These are phyloP conservation scores for Ceratobasidium sp. DNA, from an alignment of 1,284 basidiomycete genomes.

Conservation along the genomic window DNA sequence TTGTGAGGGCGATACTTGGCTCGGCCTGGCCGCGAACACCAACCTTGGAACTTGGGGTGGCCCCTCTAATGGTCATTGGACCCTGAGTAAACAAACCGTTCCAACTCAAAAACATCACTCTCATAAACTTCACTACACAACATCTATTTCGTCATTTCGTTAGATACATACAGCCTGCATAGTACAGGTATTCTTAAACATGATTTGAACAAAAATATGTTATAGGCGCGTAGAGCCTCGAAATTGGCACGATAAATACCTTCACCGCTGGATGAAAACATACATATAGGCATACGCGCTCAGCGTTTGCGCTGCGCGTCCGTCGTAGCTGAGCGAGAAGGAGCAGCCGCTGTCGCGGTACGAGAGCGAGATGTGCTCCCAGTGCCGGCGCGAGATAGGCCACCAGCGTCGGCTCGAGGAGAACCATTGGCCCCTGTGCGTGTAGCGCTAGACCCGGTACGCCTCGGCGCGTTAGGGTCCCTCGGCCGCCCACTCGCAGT, in stretches of 20 bases:
- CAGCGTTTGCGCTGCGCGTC: constrained; percentile 43
- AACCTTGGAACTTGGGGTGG: constrained; percentile 34
- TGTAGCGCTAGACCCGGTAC: constrained; percentile 33
- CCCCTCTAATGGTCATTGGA: constrained; percentile 8
- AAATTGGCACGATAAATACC: constrained; percentile 41
- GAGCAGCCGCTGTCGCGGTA: constrained; percentile 7
- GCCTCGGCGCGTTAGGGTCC: constrained; percentile 26
- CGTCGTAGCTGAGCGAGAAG: constrained; percentile 21
- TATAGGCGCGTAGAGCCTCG: constrained; percentile 12
- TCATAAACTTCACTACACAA: constrained; percentile 30
- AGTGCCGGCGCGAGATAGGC: constrained; percentile 38
- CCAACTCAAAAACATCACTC: not conserved
- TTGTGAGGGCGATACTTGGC: constrained; percentile 19
- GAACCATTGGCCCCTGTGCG: constrained; percentile 23
- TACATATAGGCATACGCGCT: constrained; percentile 14
- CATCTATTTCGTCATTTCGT: constrained; percentile 44
- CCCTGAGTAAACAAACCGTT: constrained; percentile 25
- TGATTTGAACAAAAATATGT: constrained; percentile 36
- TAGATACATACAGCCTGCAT: constrained; percentile 34
- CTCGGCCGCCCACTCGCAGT: constrained; percentile 26
- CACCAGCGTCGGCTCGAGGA: constrained; percentile 19
- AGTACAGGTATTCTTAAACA: constrained; percentile 30
- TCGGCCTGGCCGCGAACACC: constrained; percentile 14
- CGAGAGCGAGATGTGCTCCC: constrained; percentile 36
- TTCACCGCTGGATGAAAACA: constrained; percentile 1